A percentile compares a stretch with the other conserved stretches of the same genome.
These are phyloP conservation scores for Xerocomellus chrysenteron DNA, from an alignment of 768 basidiomycete genomes.

Conservation along the genomic window DNA sequence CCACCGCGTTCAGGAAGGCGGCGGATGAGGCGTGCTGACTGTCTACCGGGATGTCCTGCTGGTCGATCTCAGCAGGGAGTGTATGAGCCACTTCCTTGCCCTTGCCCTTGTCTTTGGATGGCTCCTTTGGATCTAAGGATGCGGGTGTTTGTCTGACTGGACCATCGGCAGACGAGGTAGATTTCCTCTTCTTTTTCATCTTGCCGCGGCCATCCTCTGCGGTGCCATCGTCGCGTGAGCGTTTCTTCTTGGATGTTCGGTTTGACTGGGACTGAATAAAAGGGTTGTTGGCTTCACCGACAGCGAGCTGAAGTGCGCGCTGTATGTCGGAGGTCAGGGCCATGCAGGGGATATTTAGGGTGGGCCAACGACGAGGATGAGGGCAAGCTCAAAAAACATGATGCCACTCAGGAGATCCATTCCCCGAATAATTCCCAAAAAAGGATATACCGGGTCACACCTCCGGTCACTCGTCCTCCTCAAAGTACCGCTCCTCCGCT, in stretches of 20 bases:
- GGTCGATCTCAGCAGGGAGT: slow-evolving; percentile 31
- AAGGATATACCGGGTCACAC: neutral
- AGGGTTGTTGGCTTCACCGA: slow-evolving; percentile 45
- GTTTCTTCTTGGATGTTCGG: slow-evolving; percentile 36
- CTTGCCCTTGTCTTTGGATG: slow-evolving; percentile 35
- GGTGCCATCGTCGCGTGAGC: slow-evolving; percentile 19
- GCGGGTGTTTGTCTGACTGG: neutral
- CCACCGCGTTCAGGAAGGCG: slow-evolving; percentile 63
- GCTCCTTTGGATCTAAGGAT: slow-evolving; percentile 5
- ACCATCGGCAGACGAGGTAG: neutral
- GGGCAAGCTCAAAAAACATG: slow-evolving; percentile 36
- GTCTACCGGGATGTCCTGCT: slow-evolving; percentile 24
- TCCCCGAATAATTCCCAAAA: slow-evolving; percentile 21
- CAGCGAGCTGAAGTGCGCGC: slow-evolving; percentile 49
- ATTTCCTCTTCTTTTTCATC: slow-evolving; percentile 36
- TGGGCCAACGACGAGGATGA: slow-evolving; percentile 39
- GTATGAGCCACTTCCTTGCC: slow-evolving; percentile 34
- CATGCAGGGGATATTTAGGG: slow-evolving; percentile 38
- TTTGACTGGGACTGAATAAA: slow-evolving; percentile 29
- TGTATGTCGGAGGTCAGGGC: slow-evolving; percentile 45
- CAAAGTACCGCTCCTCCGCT: slow-evolving; percentile 75
- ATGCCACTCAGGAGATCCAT: neutral
- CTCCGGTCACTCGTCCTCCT: slow-evolving; percentile 48
- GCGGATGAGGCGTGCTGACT: slow-evolving; percentile 50
- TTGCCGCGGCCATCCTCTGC: slow-evolving; percentile 25